A percentile compares a stretch with the other conserved stretches of the same genome.
phyloP scores from a whole-genome alignment of 352 stramenopile genomes.

The Globisporangium sylvaticum region DNA sequence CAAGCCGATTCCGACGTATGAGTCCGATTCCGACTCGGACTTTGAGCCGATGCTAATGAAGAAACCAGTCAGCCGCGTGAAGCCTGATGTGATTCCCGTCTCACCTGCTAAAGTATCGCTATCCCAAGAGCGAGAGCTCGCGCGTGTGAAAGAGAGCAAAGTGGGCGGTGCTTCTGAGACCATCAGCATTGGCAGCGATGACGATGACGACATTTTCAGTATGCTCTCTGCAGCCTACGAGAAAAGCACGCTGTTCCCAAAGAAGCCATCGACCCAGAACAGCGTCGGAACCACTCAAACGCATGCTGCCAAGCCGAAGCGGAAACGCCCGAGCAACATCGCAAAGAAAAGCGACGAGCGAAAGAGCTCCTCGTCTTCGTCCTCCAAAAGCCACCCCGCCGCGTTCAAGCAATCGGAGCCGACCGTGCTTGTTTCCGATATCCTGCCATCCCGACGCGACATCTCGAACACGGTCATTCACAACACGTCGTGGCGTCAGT shows the following conservation, averaged over 20 bases:
- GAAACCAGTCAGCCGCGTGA: neutral
- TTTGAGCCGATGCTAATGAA: constrained; percentile 4
- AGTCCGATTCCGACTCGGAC: constrained; percentile 12
- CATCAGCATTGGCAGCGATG: constrained; percentile 8
- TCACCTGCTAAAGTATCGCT: neutral
- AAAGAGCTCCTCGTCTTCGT: constrained; percentile 10
- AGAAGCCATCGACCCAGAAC: neutral
- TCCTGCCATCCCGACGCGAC: constrained; percentile 23
- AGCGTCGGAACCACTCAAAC: neutral
- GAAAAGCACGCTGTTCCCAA: constrained; percentile 1
- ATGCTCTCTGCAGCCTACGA: neutral
- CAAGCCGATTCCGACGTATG: constrained; percentile 10
- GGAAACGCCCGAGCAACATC: constrained; percentile 8
- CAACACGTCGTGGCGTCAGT: constrained; percentile 38
- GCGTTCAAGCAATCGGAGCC: constrained; percentile 15
- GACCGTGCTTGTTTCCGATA: constrained; percentile 26
- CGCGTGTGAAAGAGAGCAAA: neutral
- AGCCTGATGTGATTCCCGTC: neutral
- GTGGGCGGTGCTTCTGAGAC: neutral
- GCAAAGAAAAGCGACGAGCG: constrained; percentile 13
- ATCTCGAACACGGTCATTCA: constrained; percentile 42
- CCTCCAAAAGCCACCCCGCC: constrained; percentile 6
- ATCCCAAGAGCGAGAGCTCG: neutral
- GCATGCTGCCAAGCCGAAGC: constrained; percentile 7
- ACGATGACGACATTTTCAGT: constrained; percentile 6